These are phyloP conservation scores for Alnus rubra DNA, from an alignment of 306 rosid species.

Conservation along the genomic window DNA sequence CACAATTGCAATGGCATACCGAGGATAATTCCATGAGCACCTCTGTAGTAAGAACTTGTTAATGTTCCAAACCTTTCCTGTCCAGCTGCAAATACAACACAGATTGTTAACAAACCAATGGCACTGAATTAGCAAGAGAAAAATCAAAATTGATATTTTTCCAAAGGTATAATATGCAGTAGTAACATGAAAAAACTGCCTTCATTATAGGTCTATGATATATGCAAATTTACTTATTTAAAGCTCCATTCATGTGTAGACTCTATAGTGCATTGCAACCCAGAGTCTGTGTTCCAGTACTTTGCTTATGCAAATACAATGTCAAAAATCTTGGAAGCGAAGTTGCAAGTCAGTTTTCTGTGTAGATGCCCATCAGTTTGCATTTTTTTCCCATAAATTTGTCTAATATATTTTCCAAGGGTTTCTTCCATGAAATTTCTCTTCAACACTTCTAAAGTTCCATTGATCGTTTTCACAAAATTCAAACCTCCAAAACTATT, in stretches of 20 bases:
- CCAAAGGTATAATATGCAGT: neutral
- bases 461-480: neutral
- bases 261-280: neutral
- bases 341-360: neutral
- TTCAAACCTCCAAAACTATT: neutral
- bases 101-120: neutral
- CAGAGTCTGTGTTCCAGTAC: neutral
- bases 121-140: conserved; percentile 9
- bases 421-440: neutral
- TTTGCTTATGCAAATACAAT: neutral
- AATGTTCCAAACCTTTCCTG: conserved; percentile 97
- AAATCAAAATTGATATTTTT: neutral
- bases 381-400: neutral
- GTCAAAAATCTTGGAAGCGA: neutral
- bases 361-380: neutral
- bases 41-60: conserved; percentile 90
- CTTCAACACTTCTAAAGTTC: neutral
- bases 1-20: conserved; percentile 48
- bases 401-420: neutral
- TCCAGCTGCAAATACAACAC: conserved; percentile 66
- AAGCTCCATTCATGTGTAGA: neutral
- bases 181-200: neutral
- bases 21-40: conserved; percentile 92
- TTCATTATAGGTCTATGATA: neutral
- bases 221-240: neutral